These are phyloP conservation scores for Luffa acutangula DNA, from an alignment of 306 rosid genomes.

Conservation along the genomic window DNA sequence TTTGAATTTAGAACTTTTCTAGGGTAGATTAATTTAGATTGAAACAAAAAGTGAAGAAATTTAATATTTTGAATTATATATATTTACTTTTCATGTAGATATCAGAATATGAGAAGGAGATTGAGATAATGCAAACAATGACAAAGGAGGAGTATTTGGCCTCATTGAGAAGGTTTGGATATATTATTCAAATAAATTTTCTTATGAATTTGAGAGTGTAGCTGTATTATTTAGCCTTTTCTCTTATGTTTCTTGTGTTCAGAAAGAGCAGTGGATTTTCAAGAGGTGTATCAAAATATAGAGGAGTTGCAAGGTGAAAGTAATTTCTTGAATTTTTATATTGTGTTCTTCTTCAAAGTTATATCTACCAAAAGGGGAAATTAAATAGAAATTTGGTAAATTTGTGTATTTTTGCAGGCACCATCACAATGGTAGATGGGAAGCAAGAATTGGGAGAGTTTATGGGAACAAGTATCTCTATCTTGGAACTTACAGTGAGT, in stretches of 20 bases:
- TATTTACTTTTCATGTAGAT: conserved; percentile 23
- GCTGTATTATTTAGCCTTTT: no score
- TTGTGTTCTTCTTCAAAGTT: not conserved
- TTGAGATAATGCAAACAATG: conserved; percentile 61
- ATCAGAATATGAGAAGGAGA: conserved; percentile 62
- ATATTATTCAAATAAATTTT: no score
- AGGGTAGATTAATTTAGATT: no score
- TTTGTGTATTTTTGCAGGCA: conserved; percentile 34
- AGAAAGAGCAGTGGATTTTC: conserved; percentile 94
- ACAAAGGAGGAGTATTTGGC: conserved; percentile 88
- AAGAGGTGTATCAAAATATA: conserved; percentile 84
- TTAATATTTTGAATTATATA: not conserved
- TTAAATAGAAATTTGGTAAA: not conserved
- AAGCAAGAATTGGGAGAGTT: conserved; percentile 90
- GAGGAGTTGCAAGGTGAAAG: conserved; percentile 78
- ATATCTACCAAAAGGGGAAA: no score
- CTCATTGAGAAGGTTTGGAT: conserved; percentile 62
- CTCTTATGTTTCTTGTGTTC: not conserved
- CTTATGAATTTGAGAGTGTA: no score
- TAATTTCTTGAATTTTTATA: not conserved
- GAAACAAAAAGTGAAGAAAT: no score
- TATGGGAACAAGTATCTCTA: conserved; percentile 93
- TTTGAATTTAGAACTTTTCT: no score
- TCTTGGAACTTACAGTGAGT: conserved; percentile 80
- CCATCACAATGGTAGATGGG: conserved; percentile 95